Base-by-base conservation (phyloP, 164 flowering plant genomes). In the Santalum album region DNA sequence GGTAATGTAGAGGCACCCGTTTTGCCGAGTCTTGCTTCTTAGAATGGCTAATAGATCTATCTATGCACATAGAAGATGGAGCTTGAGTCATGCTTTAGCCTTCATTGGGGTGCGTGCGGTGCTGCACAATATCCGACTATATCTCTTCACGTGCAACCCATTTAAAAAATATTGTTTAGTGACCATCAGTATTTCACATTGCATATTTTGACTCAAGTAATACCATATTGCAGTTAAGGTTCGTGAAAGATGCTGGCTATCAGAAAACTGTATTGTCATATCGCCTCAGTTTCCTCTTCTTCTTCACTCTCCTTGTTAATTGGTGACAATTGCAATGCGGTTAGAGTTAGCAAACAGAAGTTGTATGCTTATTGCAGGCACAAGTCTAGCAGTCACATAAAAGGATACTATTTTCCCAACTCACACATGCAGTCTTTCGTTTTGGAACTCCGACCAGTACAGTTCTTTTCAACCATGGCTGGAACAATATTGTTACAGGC, bases 401-500 rank as follows among this genome's bases (percentile, higher is more conserved):
- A 2, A 38, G 16, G 42, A 12, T 38, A 3, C 17, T 14, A 12
- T 3, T 3, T 38, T 11, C 3, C 14, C 11, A 17, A 42, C 5
- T 17, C n/a, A 42, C 21, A 42, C 21, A 42, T 42, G 45, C 45
- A 42, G 45, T 2, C 45, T 42, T 1, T 4, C 1, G 4, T 17
- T 18, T 42, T 18, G 45, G 45, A 42, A 2, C 4, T 6, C 12
- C 45, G n/a, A 42, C 45, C 20, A n/a, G 1, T 42, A 42, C 45
- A 17, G 45, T 42, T 42, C 10, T 18, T 17, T 5, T 42, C 45
- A 18, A 42, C 45, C 17, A 43, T 74, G 67, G 63, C 79, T 45
- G 83, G 75, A 58, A 68, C 77, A 3, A 56, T 90, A 49, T 64
- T 88, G 63, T 84, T 81, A 53, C 96, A 84, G 66, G 95, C 96